Evolutionary conservation across 2,329 filamentous ascomycete species (phyloP), one percentile per base, ranked within the genome.

Genomic region (Epichloe coenophiala): DNA sequence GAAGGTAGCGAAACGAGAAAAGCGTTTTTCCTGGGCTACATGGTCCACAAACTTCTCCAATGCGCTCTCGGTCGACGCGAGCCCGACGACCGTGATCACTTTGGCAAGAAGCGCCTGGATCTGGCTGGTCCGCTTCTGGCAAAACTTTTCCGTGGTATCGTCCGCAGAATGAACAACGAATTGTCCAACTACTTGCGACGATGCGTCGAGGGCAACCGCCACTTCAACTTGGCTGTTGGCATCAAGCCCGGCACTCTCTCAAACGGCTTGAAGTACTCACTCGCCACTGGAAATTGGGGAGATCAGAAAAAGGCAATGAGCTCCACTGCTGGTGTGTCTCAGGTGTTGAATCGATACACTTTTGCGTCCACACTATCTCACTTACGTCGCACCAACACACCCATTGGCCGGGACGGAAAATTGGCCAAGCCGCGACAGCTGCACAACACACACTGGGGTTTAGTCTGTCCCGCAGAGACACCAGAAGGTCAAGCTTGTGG

Each of bases 261-360:
- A 19, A 94, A 93, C 63, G 93, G 91, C 47, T 71, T 98, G 57
- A 95, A 96, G 65, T 98, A 98, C 69, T 96, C 93, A 48, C 75
- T 98, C 55, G 91, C 93, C 27, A 98, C 93, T 13, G 93, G 93
- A 58, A 98, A 98, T 70, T 98, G 93, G 94, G 94, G 93, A 63
- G 93, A 98, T 58, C 93, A 98, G 73, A 98, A 97, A 78, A 98
- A 97, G 74, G 90, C 93, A 19, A 86, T 87, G 60, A 91, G 85
- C 59, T 88, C 90, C 1, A 97, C 94, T 56, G 93, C 93, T 45
- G 94, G 93, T 76, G 93, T 98, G 45, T 97, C 91, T 45, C 93
- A 98, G 70, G 94, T 98, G 70, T 71, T 98, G 62, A 98, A 96
- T 72, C 82, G 93, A 65, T 98, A 97, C 66, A 97, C 94, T 0